Conservation (phyloP, 306 rosid species). For the Adenanthera pavonina region DNA sequence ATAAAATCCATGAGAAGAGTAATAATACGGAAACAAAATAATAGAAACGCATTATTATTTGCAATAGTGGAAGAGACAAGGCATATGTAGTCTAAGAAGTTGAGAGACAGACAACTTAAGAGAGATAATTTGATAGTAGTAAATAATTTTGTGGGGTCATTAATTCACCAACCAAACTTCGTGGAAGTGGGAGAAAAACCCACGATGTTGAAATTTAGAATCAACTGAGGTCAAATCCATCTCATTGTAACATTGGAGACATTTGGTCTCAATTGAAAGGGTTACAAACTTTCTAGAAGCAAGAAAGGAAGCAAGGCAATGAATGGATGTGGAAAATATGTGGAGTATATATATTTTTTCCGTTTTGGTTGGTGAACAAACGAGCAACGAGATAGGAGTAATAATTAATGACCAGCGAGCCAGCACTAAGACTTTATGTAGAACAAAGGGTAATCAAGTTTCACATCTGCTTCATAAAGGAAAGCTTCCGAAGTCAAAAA, state of each 20-base stretch:
- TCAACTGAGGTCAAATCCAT: constrained; percentile 33
- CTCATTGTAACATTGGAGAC: neutral
- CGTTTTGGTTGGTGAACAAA: constrained; percentile 79
- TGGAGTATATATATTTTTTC: constrained; percentile 3
- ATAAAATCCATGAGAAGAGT: neutral
- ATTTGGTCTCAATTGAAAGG: constrained; percentile 11
- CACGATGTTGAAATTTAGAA: constrained; percentile 34
- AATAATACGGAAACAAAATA: neutral
- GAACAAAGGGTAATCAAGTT: neutral
- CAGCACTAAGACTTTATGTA: neutral
- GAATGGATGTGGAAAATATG: constrained; percentile 44
- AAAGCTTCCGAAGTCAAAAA: neutral
- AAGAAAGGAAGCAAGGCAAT: constrained; percentile 38
- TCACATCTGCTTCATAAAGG: constrained; percentile 1
- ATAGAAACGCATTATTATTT: neutral
- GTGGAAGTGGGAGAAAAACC: constrained; percentile 27
- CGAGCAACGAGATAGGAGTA: constrained; percentile 46
- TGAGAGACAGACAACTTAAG: neutral
- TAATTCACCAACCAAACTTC: constrained; percentile 39
- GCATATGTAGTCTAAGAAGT: neutral
- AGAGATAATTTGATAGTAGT: neutral
- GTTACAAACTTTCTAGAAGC: constrained; percentile 42
- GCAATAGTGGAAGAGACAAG: neutral
- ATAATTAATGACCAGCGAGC: neutral
- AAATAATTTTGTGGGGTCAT: constrained; percentile 16